Base-by-base conservation (phyloP, 2,329 filamentous ascomycete genomes). In the Colletotrichum viniferum region DNA sequence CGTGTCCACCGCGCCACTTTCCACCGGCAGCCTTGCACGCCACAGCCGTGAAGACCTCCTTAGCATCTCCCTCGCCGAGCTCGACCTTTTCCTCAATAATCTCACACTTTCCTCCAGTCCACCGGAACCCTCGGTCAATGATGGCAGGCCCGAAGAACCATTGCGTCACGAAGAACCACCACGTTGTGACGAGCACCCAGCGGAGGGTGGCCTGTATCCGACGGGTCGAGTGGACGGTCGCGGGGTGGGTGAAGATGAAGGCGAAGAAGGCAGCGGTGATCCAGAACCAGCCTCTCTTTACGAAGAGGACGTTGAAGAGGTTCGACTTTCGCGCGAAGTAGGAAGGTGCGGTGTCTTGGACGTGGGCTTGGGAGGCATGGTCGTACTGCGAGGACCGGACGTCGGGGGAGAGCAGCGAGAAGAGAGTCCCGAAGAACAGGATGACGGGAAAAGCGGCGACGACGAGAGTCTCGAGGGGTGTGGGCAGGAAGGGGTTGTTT, bases 311-410 rank as follows among this genome's bases (percentile, higher is more conserved):
- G 83, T 99, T 99, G 90, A 98, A 94, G 68, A 98, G 80, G 86
- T 99, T 99, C 83, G 92, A 90, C 86, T 99, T 99, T 80, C 94
- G 94, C 62, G 97, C 96, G 83, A 99, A 99, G 88, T 98, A 99
- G 82, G 90, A 93, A 4, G 94, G 94, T 66, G 93, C 91, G 55
- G 84, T 82, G 84, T 87, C 85, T 62, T 88, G 88, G 5, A 88
- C 84, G 84, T 95, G 93, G 14, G 93, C 90, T 81, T 96, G 94
- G 28, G 89, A 84, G 55, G 85, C 81, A 4, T 88, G 83, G 77
- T 92, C 91, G 87, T 95, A 95, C 5, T 90, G 88, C 3, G 91
- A 88, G 62, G 87, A 86, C 81, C 92, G 92, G 13, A 92, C 92
- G 76, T 91, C 87, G 2, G 96, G 96, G 21, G 95, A 96, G 68